Percentiles rank a stretch among this genome's conserved stretches.
Evolutionary conservation across 1,284 basidiomycete species (phyloP).

Genomic region (Entoloma clypeatum): DNA sequence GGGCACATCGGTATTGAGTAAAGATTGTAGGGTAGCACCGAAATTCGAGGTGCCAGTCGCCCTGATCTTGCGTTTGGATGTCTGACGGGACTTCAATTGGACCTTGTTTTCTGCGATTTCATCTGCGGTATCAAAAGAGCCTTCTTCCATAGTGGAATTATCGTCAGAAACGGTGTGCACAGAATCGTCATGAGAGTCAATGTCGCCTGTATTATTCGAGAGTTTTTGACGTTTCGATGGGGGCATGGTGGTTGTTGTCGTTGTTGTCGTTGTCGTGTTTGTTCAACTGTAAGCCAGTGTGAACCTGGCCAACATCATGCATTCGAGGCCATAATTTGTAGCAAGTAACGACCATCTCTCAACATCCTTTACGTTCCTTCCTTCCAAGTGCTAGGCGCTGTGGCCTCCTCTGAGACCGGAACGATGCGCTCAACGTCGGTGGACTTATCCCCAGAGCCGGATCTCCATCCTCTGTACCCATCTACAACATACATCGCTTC

Average conservation of each 20-base stretch:
- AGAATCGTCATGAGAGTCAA: slow-evolving; percentile 24
- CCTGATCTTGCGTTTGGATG: slow-evolving; percentile 73
- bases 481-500: slow-evolving; percentile 57
- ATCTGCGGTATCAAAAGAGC: slow-evolving; percentile 39
- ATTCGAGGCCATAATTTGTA: too few relatives aligned
- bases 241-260: slow-evolving; percentile 35
- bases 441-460: slow-evolving; percentile 67
- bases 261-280: too few relatives aligned
- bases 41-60: slow-evolving; percentile 73
- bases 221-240: slow-evolving; percentile 40
- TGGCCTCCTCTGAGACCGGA: too few relatives aligned
- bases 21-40: slow-evolving; percentile 64
- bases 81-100: slow-evolving; percentile 71
- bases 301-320: too few relatives aligned
- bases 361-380: too few relatives aligned
- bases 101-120: slow-evolving; percentile 53
- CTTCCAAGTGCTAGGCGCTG: too few relatives aligned
- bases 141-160: slow-evolving; percentile 30
- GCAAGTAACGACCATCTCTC: too few relatives aligned
- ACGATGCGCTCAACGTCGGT: too few relatives aligned
- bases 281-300: too few relatives aligned
- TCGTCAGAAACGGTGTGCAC: slow-evolving; percentile 26
- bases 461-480: slow-evolving; percentile 73
- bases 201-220: slow-evolving; percentile 28
- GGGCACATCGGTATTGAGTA: slow-evolving; percentile 65